Percentiles rank a stretch among this genome's conserved stretches.
Conservation (phyloP, 2,329 filamentous ascomycete genomes). For the Aphanocladium album region DNA sequence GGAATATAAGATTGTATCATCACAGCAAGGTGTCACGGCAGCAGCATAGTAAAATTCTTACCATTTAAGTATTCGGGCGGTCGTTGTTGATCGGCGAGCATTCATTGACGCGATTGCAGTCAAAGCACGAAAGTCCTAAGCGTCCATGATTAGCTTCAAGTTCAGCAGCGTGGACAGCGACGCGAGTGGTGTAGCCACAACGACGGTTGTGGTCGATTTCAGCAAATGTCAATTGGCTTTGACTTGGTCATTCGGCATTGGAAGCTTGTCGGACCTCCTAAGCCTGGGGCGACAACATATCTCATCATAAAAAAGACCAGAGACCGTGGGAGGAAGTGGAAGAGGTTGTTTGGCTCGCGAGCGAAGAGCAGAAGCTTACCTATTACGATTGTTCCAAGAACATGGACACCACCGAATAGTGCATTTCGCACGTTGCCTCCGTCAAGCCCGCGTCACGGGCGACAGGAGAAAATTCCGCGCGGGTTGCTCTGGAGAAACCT, state of each 20-base stretch:
- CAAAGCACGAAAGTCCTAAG: neutral
- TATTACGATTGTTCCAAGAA: neutral
- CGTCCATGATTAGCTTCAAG: neutral
- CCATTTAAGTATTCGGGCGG: constrained; percentile 21
- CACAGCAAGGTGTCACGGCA: constrained; percentile 34
- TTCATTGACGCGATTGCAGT: neutral
- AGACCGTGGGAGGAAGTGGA: neutral
- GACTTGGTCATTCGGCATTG: constrained; percentile 47
- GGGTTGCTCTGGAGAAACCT: neutral
- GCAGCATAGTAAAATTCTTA: constrained; percentile 17
- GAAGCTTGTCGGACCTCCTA: constrained; percentile 44
- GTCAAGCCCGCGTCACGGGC: too few relatives aligned
- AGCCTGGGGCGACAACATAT: constrained; percentile 47
- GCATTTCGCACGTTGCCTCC: neutral
- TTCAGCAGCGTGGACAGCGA: neutral
- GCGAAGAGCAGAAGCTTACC: neutral
- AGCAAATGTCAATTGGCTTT: constrained; percentile 51
- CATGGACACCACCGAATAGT: neutral
- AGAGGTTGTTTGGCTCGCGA: neutral
- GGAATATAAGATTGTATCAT: constrained; percentile 66
- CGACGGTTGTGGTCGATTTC: constrained; percentile 24
- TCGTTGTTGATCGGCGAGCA: neutral
- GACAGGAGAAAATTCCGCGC: too few relatives aligned
- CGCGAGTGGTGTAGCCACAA: constrained; percentile 1
- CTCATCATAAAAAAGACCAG: constrained; percentile 35